These are phyloP conservation scores for Metarhizium sp. DNA, from an alignment of 2,329 filamentous ascomycete species.

Conservation along the genomic window DNA sequence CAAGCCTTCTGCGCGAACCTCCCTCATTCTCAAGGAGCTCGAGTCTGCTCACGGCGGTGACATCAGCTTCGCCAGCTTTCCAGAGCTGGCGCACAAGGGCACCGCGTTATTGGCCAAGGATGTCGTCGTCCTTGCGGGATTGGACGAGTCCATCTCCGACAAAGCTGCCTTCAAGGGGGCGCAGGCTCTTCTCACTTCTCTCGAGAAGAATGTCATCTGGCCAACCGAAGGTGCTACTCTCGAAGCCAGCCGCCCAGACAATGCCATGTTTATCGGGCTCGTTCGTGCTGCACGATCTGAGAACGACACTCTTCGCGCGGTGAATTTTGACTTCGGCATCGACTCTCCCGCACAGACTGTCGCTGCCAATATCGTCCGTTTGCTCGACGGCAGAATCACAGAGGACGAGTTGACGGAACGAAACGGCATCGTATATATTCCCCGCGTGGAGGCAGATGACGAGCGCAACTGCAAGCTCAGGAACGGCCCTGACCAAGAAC, in stretches of 20 bases:
- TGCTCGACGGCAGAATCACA: slow-evolving; percentile 9
- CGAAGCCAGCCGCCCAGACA: slow-evolving; percentile 8
- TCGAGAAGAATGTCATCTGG: slow-evolving; percentile 13
- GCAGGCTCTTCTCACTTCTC: slow-evolving; percentile 10
- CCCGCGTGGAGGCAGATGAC: slow-evolving; percentile 13
- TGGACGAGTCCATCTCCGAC: slow-evolving; percentile 12
- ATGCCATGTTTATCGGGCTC: slow-evolving; percentile 10
- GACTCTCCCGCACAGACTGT: slow-evolving; percentile 7
- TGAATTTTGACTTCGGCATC: slow-evolving; percentile 10
- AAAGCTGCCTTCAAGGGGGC: slow-evolving; percentile 11
- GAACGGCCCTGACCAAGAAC: slow-evolving; percentile 15
- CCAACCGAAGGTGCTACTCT: slow-evolving; percentile 8
- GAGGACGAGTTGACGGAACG: slow-evolving; percentile 16
- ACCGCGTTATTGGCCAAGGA: slow-evolving; percentile 6
- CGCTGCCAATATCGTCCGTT: slow-evolving; percentile 8
- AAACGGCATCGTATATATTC: slow-evolving; percentile 13
- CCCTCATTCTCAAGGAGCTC: slow-evolving; percentile 9
- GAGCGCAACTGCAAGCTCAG: slow-evolving; percentile 14
- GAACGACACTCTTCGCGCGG: slow-evolving; percentile 9
- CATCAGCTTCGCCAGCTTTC: slow-evolving; percentile 8
- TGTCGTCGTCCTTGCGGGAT: slow-evolving; percentile 12
- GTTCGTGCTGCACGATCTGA: slow-evolving; percentile 10
- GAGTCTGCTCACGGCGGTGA: slow-evolving; percentile 5
- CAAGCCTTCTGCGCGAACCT: slow-evolving; percentile 8
- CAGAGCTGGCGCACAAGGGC: slow-evolving; percentile 6